A percentile compares a stretch with the other conserved stretches of the same genome.
phyloP scores from a whole-genome alignment of 352 stramenopile genomes.

The Phytophthora litchii region DNA sequence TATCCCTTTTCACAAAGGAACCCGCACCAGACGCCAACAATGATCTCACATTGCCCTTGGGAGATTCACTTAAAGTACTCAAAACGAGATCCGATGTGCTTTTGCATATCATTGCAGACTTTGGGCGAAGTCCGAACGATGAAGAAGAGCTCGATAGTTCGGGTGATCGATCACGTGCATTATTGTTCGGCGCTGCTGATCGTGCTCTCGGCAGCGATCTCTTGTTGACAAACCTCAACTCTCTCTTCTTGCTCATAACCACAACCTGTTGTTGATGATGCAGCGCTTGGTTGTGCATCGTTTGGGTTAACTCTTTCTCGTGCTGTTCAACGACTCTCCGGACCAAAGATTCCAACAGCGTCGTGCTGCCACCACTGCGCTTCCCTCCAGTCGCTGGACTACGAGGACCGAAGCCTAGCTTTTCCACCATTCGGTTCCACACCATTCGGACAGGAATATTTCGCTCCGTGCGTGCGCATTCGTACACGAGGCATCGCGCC shows the following conservation, averaged over 20 bases:
- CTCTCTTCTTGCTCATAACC: constrained; percentile 46
- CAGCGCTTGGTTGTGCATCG: constrained; percentile 25
- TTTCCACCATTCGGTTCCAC: constrained; percentile 32
- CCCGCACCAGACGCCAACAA: not conserved
- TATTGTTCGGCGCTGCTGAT: constrained; percentile 24
- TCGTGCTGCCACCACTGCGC: constrained; percentile 6
- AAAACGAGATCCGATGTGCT: constrained; percentile 45
- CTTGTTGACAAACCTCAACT: constrained; percentile 38
- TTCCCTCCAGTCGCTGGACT: constrained; percentile 22
- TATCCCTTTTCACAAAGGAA: constrained; percentile 3
- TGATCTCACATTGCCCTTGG: not conserved
- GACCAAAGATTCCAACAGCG: constrained; percentile 25
- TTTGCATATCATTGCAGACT: constrained; percentile 54
- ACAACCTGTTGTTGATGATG: constrained; percentile 39
- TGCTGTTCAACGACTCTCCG: constrained; percentile 22
- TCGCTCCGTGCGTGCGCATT: constrained; percentile 32
- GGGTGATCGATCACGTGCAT: constrained; percentile 8
- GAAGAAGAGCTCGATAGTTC: not conserved
- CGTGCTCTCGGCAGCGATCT: constrained; percentile 27
- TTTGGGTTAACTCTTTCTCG: constrained; percentile 25
- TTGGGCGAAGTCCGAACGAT: constrained; percentile 34
- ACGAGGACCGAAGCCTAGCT: constrained; percentile 18
- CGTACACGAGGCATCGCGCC: constrained; percentile 44
- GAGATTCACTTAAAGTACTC: not conserved
- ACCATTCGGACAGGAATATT: constrained; percentile 17